A percentile compares a stretch with the other conserved stretches of the same genome.
These are phyloP conservation scores for Schizophyllum amplum DNA, from an alignment of 1,284 basidiomycete genomes.

Conservation along the genomic window DNA sequence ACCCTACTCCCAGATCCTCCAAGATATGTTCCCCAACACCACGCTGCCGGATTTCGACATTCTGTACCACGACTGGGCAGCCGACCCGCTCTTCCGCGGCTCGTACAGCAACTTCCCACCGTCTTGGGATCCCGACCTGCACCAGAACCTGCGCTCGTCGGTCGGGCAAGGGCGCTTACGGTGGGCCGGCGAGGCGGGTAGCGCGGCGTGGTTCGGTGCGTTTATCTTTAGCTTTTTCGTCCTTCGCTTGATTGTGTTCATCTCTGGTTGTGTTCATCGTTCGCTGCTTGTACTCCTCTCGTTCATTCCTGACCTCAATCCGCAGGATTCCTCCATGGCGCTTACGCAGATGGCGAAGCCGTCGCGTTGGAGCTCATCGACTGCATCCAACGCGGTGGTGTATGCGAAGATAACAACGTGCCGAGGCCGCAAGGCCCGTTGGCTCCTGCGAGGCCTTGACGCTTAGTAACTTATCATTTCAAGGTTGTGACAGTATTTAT, in stretches of 20 bases:
- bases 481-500: too few relatives aligned
- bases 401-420: background rate
- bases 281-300: background rate
- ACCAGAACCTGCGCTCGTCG: constrained; percentile 50
- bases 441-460: too few relatives aligned
- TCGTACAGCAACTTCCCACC: constrained; percentile 67
- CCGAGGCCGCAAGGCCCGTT: background rate
- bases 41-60: constrained; percentile 51
- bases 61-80: constrained; percentile 48
- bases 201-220: constrained; percentile 47
- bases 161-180: constrained; percentile 38
- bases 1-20: too few relatives aligned
- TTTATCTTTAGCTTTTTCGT: constrained; percentile 5
- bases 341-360: constrained; percentile 34
- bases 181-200: constrained; percentile 62
- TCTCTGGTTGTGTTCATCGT: constrained; percentile 19
- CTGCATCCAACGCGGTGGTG: constrained; percentile 26
- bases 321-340: constrained; percentile 36
- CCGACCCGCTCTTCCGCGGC: constrained; percentile 52
- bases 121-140: constrained; percentile 43
- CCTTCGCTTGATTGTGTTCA: background rate
- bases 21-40: constrained; percentile 46
- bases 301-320: background rate
- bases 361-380: constrained; percentile 26
- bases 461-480: too few relatives aligned